A percentile compares a stretch with the other conserved stretches of the same genome.
Evolutionary conservation across 768 basidiomycete species (phyloP).

Genomic region (Boletus tylopilopsis): DNA sequence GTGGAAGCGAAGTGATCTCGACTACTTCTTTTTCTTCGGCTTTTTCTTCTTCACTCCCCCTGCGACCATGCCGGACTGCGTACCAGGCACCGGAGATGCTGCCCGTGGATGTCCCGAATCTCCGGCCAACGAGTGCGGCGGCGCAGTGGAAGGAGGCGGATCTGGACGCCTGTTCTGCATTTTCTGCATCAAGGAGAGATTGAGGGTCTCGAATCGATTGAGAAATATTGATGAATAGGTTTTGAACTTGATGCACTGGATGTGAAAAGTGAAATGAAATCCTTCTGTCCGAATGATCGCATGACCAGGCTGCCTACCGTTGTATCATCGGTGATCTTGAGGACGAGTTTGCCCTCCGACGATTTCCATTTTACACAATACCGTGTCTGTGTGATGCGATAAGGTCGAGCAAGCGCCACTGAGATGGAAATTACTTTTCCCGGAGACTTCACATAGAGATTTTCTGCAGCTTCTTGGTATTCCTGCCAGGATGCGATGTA

Average conservation of each 20-base stretch:
- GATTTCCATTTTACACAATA: conserved; percentile 92
- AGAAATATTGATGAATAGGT: conserved; percentile 92
- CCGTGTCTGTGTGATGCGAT: conserved; percentile 54
- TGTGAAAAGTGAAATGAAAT: neutral
- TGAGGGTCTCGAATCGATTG: conserved; percentile 93
- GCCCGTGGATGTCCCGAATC: conserved; percentile 29
- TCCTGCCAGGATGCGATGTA: conserved; percentile 90
- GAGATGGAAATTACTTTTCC: conserved; percentile 50
- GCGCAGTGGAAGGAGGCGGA: conserved; percentile 22
- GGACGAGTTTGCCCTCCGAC: conserved; percentile 79
- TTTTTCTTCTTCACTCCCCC: conserved; percentile 83
- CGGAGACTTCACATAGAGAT: conserved; percentile 76
- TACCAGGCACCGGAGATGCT: conserved; percentile 31
- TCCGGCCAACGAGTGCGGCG: conserved; percentile 18
- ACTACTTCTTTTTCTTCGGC: conserved; percentile 71
- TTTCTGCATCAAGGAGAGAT: conserved; percentile 79
- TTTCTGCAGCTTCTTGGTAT: conserved; percentile 86
- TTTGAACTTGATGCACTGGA: conserved; percentile 93
- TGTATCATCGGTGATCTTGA: conserved; percentile 91
- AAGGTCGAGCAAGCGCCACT: neutral
- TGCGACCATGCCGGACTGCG: conserved; percentile 35
- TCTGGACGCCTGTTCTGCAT: conserved; percentile 66
- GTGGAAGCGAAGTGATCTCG: conserved; percentile 1
- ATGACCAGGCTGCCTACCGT: conserved; percentile 62
- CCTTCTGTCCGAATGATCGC: neutral